Evolutionary conservation across 805 yeast genomes (phyloP).

Genomic region (Jamesozyma spencerorum): DNA sequence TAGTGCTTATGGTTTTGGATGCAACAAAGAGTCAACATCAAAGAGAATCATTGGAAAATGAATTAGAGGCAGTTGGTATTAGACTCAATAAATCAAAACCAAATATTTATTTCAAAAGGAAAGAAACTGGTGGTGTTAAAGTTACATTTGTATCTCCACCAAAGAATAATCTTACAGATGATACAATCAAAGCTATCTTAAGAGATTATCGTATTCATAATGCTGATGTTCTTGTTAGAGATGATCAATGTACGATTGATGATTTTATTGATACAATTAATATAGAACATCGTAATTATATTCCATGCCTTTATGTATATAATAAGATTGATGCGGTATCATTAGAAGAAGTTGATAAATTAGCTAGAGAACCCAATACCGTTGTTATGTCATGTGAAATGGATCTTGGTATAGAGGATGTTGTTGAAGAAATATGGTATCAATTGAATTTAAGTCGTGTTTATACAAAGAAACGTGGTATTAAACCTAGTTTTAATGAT

Average conservation of each 20-base stretch:
- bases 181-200: slow-evolving; percentile 62
- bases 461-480: slow-evolving; percentile 83
- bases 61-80: slow-evolving; percentile 89
- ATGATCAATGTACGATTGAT: slow-evolving; percentile 82
- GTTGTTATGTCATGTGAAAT: slow-evolving; percentile 89
- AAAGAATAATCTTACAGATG: slow-evolving; percentile 62
- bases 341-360: slow-evolving; percentile 82
- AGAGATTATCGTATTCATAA: slow-evolving; percentile 86
- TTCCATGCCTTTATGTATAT: slow-evolving; percentile 86
- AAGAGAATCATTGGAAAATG: slow-evolving; percentile 75
- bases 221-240: slow-evolving; percentile 86
- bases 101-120: slow-evolving; percentile 61
- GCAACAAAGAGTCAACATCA: slow-evolving; percentile 93
- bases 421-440: slow-evolving; percentile 89
- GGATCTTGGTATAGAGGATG: slow-evolving; percentile 78
- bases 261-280: slow-evolving; percentile 89
- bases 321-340: slow-evolving; percentile 95
- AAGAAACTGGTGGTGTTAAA: slow-evolving; percentile 88
- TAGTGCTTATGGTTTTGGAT: slow-evolving; percentile 86
- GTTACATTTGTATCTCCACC: slow-evolving; percentile 76
- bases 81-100: slow-evolving; percentile 77
- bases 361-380: slow-evolving; percentile 88
- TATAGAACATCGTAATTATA: slow-evolving; percentile 76
- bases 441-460: slow-evolving; percentile 70
- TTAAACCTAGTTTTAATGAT: slow-evolving; percentile 69